A percentile compares a stretch with the other conserved stretches of the same genome.
phyloP scores from a whole-genome alignment of 2,329 filamentous ascomycete species.

The Diaporthe aspalathi region DNA sequence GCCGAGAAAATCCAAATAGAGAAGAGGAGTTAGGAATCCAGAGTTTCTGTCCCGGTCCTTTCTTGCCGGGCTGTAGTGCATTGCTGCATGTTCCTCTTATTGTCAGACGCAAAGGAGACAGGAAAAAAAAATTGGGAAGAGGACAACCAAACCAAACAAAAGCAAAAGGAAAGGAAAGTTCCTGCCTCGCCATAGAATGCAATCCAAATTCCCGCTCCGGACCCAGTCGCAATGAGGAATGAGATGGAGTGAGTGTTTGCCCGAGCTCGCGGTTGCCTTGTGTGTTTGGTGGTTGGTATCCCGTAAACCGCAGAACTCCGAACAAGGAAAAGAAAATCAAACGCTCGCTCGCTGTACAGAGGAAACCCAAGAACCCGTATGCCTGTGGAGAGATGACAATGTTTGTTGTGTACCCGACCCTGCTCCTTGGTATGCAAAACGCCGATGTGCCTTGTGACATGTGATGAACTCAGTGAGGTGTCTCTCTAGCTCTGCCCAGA shows the following conservation, averaged over 20 bases:
- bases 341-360: slow-evolving; percentile 56
- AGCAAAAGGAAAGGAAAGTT: slow-evolving; percentile 52
- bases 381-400: slow-evolving; percentile 39
- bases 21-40: slow-evolving; percentile 41
- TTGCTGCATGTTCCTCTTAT: slow-evolving; percentile 73
- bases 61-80: slow-evolving; percentile 62
- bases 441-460: slow-evolving; percentile 47
- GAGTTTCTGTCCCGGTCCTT: slow-evolving; percentile 58
- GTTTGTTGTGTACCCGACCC: slow-evolving; percentile 40
- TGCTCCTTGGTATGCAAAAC: slow-evolving; percentile 55
- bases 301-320: slow-evolving; percentile 52
- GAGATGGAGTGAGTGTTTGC: slow-evolving; percentile 54
- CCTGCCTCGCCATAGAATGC: slow-evolving; percentile 65
- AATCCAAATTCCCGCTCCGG: slow-evolving; percentile 62
- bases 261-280: slow-evolving; percentile 61
- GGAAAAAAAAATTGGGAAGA: slow-evolving; percentile 45
- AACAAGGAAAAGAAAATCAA: slow-evolving; percentile 47
- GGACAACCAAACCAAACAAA: slow-evolving; percentile 47
- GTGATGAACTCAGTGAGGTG: slow-evolving; percentile 48
- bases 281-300: slow-evolving; percentile 50
- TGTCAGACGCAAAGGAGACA: slow-evolving; percentile 50
- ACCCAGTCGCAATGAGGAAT: slow-evolving; percentile 66
- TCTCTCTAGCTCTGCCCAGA: slow-evolving; percentile 42
- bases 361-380: slow-evolving; percentile 45
- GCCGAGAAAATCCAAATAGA: slow-evolving; percentile 45